Conservation (phyloP, 176 grass and related monocot genomes). For the Stipa capillata region DNA sequence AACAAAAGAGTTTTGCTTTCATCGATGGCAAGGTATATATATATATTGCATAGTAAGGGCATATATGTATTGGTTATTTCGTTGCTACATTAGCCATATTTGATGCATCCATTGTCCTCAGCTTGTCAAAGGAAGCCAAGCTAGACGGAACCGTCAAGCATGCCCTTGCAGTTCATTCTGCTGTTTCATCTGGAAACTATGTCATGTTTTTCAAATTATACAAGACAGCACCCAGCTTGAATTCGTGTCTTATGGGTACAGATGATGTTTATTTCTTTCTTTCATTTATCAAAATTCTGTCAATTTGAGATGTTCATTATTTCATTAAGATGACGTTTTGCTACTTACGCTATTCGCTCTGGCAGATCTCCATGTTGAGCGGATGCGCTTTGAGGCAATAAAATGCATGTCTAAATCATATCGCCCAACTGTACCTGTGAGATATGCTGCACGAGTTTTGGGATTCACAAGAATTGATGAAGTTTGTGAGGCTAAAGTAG, state of each 20-base stretch:
- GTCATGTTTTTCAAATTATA: conserved; percentile 90
- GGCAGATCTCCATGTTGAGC: conserved; percentile 72
- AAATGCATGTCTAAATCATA: conserved; percentile 87
- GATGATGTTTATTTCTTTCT: not conserved
- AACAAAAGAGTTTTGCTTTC: conserved; percentile 79
- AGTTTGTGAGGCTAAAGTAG: conserved; percentile 20
- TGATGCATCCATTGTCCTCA: conserved; percentile 37
- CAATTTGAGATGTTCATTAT: not conserved
- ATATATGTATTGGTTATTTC: conserved; percentile 7
- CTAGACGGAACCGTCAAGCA: conserved; percentile 68
- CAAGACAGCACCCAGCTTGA: conserved; percentile 67
- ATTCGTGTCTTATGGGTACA: conserved; percentile 90
- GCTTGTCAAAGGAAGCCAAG: conserved; percentile 65
- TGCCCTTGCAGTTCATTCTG: conserved; percentile 75
- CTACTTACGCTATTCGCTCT: conserved; percentile 6
- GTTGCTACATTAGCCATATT: not conserved
- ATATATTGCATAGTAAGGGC: conserved; percentile 1
- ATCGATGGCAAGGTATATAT: conserved; percentile 72
- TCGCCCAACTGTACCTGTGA: conserved; percentile 64
- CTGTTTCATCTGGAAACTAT: conserved; percentile 84
- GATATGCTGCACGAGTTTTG: conserved; percentile 50
- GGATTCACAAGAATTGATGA: conserved; percentile 50
- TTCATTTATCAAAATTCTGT: not conserved
- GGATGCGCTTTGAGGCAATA: conserved; percentile 79
- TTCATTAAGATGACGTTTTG: not conserved